A percentile compares a stretch with the other conserved stretches of the same genome.
Evolutionary conservation across 768 basidiomycete species (phyloP).

Genomic region (Amanita phalloides): DNA sequence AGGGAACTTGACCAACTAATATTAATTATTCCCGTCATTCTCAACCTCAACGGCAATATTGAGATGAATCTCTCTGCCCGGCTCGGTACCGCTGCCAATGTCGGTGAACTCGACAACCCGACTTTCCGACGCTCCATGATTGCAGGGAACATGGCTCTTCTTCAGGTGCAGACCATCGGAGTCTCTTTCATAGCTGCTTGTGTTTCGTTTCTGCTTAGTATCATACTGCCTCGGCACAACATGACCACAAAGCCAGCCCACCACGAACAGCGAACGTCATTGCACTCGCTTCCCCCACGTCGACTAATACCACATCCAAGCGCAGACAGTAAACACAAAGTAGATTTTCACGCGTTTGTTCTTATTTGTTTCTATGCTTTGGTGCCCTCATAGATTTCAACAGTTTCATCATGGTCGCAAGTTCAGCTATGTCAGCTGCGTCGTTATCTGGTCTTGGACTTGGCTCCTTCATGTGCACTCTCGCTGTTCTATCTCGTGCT

Average conservation of each 20-base stretch:
- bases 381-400: background rate
- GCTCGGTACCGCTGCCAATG: slow-evolving; percentile 89
- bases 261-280: background rate
- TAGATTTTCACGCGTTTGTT: slow-evolving; percentile 26
- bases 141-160: slow-evolving; percentile 69
- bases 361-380: background rate
- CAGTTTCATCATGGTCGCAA: slow-evolving; percentile 70
- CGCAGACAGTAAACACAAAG: slow-evolving; percentile 16
- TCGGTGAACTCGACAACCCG: slow-evolving; percentile 81
- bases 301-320: slow-evolving; percentile 6
- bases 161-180: slow-evolving; percentile 89
- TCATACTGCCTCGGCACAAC: slow-evolving; percentile 36
- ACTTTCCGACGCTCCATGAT: slow-evolving; percentile 53
- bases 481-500: slow-evolving; percentile 70
- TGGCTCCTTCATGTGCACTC: slow-evolving; percentile 86
- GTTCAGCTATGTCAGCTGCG: slow-evolving; percentile 73
- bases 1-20: slow-evolving; percentile 87
- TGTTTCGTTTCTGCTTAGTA: slow-evolving; percentile 63
- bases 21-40: slow-evolving; percentile 89
- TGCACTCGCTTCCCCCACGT: background rate
- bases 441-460: slow-evolving; percentile 68
- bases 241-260: background rate
- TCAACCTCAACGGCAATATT: slow-evolving; percentile 95
- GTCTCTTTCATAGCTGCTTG: slow-evolving; percentile 83
- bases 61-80: slow-evolving; percentile 98